Evolutionary conservation across 305 asterid species (phyloP).

Genomic region (Fraxinus greggii): DNA sequence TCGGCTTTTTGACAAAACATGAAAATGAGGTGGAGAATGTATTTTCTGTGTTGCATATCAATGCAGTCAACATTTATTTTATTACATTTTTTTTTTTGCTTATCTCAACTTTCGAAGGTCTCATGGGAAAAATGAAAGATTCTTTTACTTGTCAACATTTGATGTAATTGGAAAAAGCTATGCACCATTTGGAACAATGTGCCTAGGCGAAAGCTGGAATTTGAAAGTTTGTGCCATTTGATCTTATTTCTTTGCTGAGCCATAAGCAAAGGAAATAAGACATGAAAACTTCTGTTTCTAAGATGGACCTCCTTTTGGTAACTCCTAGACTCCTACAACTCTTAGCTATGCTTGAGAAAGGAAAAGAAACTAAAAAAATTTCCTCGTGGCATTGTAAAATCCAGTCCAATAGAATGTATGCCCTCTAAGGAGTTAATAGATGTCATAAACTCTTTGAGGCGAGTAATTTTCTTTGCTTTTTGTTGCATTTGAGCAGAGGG

Average conservation of each 20-base stretch:
- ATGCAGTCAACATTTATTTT: background rate
- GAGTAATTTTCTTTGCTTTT: background rate
- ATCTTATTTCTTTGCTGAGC: background rate
- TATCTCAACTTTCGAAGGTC: background rate
- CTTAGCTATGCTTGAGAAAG: background rate
- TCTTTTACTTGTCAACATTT: background rate
- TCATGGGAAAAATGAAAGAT: background rate
- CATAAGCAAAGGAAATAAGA: background rate
- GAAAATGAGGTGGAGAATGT: background rate
- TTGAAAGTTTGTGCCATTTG: background rate
- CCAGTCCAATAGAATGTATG: background rate
- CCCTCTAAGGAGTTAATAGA: background rate
- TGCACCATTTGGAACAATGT: background rate
- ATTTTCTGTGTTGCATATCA: background rate
- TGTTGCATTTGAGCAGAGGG: slow-evolving; percentile 39
- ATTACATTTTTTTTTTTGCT: background rate
- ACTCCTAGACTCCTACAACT: background rate
- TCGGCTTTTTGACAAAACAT: background rate
- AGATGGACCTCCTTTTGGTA: background rate
- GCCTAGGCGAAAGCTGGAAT: background rate
- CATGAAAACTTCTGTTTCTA: background rate
- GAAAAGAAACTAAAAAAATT: background rate
- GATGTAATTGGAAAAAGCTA: background rate
- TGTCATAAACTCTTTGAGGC: background rate
- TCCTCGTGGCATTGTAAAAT: background rate